Evolutionary conservation across 768 basidiomycete species (phyloP).

Genomic region (Phallus indusiatus): DNA sequence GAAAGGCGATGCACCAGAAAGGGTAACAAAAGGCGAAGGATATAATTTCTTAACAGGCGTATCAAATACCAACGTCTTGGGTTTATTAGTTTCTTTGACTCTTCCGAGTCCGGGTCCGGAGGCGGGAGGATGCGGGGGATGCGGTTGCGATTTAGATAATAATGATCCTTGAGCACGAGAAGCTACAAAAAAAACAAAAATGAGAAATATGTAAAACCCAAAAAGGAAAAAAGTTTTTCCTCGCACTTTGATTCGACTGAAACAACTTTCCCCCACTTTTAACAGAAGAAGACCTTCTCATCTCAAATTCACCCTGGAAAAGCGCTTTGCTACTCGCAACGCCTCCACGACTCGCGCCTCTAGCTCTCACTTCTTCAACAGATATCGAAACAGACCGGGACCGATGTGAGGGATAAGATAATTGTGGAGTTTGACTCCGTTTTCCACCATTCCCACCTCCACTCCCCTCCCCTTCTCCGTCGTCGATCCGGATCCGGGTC

Average conservation of each 20-base stretch:
- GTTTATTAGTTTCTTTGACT: background rate
- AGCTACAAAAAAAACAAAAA: background rate
- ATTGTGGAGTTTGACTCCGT: background rate
- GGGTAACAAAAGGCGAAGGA: background rate
- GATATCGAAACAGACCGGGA: slow-evolving; percentile 7
- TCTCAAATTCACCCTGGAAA: slow-evolving; percentile 5
- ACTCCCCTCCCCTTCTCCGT: too few relatives aligned
- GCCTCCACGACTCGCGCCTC: slow-evolving; percentile 4
- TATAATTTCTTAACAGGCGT: slow-evolving; percentile 4
- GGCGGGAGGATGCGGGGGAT: background rate
- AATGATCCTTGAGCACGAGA: background rate
- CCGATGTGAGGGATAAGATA: background rate
- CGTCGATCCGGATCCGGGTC: background rate
- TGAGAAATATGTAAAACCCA: background rate
- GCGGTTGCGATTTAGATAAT: background rate
- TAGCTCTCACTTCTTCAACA: slow-evolving; percentile 3
- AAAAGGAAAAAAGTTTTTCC: too few relatives aligned
- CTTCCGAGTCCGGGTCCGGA: too few relatives aligned
- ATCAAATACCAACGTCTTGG: background rate
- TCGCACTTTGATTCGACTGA: background rate
- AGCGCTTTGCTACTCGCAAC: slow-evolving; percentile 7
- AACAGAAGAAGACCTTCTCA: slow-evolving; percentile 4
- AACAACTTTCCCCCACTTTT: background rate
- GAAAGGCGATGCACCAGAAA: background rate
- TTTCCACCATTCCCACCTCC: too few relatives aligned